Base-by-base conservation (phyloP, 768 basidiomycete species). In the Phallus indusiatus region DNA sequence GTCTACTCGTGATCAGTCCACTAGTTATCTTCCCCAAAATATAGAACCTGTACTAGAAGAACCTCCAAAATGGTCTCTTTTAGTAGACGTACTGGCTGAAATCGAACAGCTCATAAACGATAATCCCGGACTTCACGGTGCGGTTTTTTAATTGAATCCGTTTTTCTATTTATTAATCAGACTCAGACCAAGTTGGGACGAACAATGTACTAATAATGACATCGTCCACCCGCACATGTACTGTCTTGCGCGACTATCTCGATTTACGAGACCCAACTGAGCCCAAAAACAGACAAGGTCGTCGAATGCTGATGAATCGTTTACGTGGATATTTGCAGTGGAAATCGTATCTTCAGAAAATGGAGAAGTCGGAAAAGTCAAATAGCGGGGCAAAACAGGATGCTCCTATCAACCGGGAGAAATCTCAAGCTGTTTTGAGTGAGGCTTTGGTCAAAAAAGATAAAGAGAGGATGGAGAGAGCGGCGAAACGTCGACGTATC, bases 31-130 rank as follows among this genome's bases (percentile, higher is more conserved):
- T 20, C 89, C 93, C 0, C 76, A 81, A 10, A 85, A 83, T 1
- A 83, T 94, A 70, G 83, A 91, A 49, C 90, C 92, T 0, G 82
- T 94, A 0, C 75, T 97, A 21, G 96, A 98, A 71, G 96, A 98
- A 67, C 79, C 90, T 48, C 94, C 94, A 0, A 99, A 99, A 69
- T 98, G 96, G 95, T 79, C 79, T 58, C 69, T 94, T 8, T 73
- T 99, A 12, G 79, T 85, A 0, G 88, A 92, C n/a, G 80, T 94
- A 0, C 69, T 99, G 48, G 78, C 90, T 54, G 96, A 99, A 72
- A 86, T 93, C 1, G 96, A 98, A 70, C 84, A 84, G 60, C 90
- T 94, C 63, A 85, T 89, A 33, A 75, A 65, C 18, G 46, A 56
- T 18, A 60, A 63, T 20, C 67, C 67, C 3, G 53, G 62, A 14